These are phyloP conservation scores for Arctostaphylos glauca DNA, from an alignment of 148 eudicot genomes.

Conservation along the genomic window DNA sequence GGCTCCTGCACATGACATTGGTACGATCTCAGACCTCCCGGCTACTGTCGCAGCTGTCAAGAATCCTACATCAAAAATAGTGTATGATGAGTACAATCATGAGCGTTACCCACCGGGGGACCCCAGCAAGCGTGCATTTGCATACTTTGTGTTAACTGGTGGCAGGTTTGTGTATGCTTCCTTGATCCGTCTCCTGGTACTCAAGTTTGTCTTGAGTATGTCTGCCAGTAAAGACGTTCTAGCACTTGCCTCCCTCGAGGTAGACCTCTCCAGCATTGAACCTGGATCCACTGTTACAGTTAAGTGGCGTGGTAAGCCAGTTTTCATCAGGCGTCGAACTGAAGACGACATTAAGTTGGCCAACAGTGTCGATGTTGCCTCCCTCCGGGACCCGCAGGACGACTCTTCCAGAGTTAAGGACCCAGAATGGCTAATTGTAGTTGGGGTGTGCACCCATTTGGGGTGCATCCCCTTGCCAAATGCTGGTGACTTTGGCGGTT, in stretches of 20 bases:
- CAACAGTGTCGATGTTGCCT: slow-evolving; percentile 33
- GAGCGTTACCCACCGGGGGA: slow-evolving; percentile 31
- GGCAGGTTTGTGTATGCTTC: slow-evolving; percentile 32
- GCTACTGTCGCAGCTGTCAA: slow-evolving; percentile 27
- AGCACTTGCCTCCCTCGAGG: slow-evolving; percentile 41
- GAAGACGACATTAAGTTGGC: slow-evolving; percentile 36
- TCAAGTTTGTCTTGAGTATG: slow-evolving; percentile 34
- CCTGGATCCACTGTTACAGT: slow-evolving; percentile 34
- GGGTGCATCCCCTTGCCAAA: slow-evolving; percentile 37
- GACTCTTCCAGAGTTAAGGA: slow-evolving; percentile 34
- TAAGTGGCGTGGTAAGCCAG: slow-evolving; percentile 38
- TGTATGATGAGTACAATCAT: slow-evolving; percentile 25
- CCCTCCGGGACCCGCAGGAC: slow-evolving; percentile 35
- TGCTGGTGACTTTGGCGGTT: slow-evolving; percentile 41
- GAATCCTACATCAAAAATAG: slow-evolving; percentile 27
- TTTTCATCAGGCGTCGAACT: slow-evolving; percentile 33
- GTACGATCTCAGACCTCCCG: slow-evolving; percentile 17
- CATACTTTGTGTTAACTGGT: slow-evolving; percentile 25
- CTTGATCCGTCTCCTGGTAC: slow-evolving; percentile 24
- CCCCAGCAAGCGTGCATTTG: slow-evolving; percentile 31
- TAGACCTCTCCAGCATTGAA: slow-evolving; percentile 34
- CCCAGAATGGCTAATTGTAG: slow-evolving; percentile 36
- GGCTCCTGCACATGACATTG: slow-evolving; percentile 2
- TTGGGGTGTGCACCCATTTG: slow-evolving; percentile 39
- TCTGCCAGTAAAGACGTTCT: slow-evolving; percentile 41